Percentiles rank a stretch among this genome's conserved stretches.
These are phyloP conservation scores for Euptelea pleiosperma DNA, from an alignment of 164 flowering plant genomes.

Conservation along the genomic window DNA sequence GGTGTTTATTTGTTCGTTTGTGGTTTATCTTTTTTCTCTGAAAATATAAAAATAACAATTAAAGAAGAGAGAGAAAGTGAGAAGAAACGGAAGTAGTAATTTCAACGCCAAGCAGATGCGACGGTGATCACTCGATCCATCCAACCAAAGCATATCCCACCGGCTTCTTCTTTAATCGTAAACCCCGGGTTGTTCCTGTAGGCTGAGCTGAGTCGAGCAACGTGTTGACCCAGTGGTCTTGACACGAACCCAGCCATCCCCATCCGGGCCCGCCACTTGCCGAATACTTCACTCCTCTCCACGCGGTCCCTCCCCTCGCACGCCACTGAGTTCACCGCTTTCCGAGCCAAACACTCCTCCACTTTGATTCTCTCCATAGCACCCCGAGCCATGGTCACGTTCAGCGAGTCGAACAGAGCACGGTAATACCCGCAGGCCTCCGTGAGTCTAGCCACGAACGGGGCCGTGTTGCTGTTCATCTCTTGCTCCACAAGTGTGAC, in stretches of 20 bases:
- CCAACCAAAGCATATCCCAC: constrained; percentile 81
- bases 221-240: constrained; percentile 38
- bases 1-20: no score
- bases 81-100: no score
- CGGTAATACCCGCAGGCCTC: constrained; percentile 55
- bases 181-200: constrained; percentile 53
- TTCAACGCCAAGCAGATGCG: constrained; percentile 84
- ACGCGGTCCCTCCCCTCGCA: constrained; percentile 82
- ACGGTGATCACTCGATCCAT: constrained; percentile 73
- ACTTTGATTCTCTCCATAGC: constrained; percentile 37
- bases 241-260: constrained; percentile 86
- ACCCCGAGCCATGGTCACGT: constrained; percentile 40
- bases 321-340: constrained; percentile 61
- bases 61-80: no score
- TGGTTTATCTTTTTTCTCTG: no score
- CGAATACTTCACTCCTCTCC: constrained; percentile 84
- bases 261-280: constrained; percentile 96
- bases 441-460: constrained; percentile 54
- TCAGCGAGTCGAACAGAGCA: constrained; percentile 69
- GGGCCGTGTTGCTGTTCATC: constrained; percentile 75
- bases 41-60: no score
- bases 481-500: constrained; percentile 83
- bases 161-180: constrained; percentile 60
- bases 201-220: constrained; percentile 34
- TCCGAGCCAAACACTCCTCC: constrained; percentile 67